A percentile compares a stretch with the other conserved stretches of the same genome.
These are phyloP conservation scores for Suhomyces sp. DNA, from an alignment of 805 yeast species.

Conservation along the genomic window DNA sequence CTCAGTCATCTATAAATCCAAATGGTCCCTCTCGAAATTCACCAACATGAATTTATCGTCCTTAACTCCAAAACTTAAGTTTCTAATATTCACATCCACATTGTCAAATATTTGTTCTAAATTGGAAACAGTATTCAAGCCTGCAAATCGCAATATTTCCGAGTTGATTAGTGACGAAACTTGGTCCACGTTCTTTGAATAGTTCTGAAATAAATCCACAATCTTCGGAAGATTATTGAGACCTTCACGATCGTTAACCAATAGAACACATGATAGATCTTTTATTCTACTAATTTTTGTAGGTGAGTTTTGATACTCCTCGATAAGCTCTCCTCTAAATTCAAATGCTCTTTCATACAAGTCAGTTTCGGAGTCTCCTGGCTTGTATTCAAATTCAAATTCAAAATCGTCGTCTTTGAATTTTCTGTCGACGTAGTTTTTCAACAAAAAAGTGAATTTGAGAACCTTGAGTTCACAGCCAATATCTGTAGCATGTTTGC, in stretches of 20 bases:
- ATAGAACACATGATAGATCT: constrained; percentile 21
- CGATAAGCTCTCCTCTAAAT: constrained; percentile 19
- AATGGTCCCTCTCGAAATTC: constrained; percentile 37
- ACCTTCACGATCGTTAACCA: constrained; percentile 20
- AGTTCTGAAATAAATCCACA: constrained; percentile 20
- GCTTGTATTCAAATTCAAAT: constrained; percentile 14
- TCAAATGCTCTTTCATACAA: constrained; percentile 19
- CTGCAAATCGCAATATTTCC: constrained; percentile 21
- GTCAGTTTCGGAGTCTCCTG: constrained; percentile 9
- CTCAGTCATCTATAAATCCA: constrained; percentile 19
- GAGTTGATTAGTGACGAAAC: constrained; percentile 25
- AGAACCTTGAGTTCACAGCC: constrained; percentile 27
- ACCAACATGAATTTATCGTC: constrained; percentile 38
- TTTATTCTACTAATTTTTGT: constrained; percentile 13
- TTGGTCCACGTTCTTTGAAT: constrained; percentile 16
- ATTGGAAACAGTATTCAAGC: constrained; percentile 26
- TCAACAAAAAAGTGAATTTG: constrained; percentile 24
- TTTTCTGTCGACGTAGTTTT: constrained; percentile 19
- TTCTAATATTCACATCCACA: constrained; percentile 30
- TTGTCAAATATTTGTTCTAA: constrained; percentile 31
- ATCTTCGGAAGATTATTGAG: constrained; percentile 23
- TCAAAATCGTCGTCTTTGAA: constrained; percentile 14
- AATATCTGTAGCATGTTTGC: constrained; percentile 8
- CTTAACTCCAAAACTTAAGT: constrained; percentile 25
- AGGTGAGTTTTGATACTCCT: constrained; percentile 11